A percentile compares a stretch with the other conserved stretches of the same genome.
These are phyloP conservation scores for Penicillium sumatraense DNA, from an alignment of 2,329 filamentous ascomycete species.

Conservation along the genomic window DNA sequence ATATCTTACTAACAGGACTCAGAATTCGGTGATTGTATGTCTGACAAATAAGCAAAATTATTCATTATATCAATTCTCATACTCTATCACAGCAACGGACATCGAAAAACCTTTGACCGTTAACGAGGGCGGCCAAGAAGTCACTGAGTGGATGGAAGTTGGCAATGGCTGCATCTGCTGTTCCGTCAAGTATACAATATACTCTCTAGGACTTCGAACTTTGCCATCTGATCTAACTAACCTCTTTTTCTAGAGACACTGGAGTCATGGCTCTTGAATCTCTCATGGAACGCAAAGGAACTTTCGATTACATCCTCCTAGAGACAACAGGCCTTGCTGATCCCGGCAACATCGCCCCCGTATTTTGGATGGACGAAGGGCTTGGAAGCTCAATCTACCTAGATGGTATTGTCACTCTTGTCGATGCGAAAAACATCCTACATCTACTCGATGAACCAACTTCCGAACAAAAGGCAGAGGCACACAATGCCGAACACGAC, in stretches of 20 bases:
- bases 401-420: slow-evolving; percentile 92
- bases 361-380: slow-evolving; percentile 98
- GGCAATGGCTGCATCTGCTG: slow-evolving; percentile 98
- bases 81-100: slow-evolving; percentile 68
- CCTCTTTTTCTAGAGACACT: slow-evolving; percentile 65
- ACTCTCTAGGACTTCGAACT: background rate
- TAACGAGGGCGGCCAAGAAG: slow-evolving; percentile 78
- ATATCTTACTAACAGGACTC: slow-evolving; percentile 21
- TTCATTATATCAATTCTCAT: background rate
- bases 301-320: slow-evolving; percentile 96
- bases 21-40: slow-evolving; percentile 83
- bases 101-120: slow-evolving; percentile 96
- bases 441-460: slow-evolving; percentile 74
- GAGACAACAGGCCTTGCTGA: slow-evolving; percentile 96
- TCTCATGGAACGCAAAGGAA: slow-evolving; percentile 89
- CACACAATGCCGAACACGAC: slow-evolving; percentile 53
- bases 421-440: slow-evolving; percentile 92
- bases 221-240: background rate
- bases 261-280: slow-evolving; percentile 95
- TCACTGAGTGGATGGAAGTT: slow-evolving; percentile 93
- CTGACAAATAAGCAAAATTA: background rate
- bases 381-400: slow-evolving; percentile 94
- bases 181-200: slow-evolving; percentile 75
- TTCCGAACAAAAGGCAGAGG: slow-evolving; percentile 50
- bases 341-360: slow-evolving; percentile 89